Evolutionary conservation across 768 basidiomycete genomes (phyloP), one percentile per base, ranked within the genome.

Genomic region (Dentipellis fragilis): DNA sequence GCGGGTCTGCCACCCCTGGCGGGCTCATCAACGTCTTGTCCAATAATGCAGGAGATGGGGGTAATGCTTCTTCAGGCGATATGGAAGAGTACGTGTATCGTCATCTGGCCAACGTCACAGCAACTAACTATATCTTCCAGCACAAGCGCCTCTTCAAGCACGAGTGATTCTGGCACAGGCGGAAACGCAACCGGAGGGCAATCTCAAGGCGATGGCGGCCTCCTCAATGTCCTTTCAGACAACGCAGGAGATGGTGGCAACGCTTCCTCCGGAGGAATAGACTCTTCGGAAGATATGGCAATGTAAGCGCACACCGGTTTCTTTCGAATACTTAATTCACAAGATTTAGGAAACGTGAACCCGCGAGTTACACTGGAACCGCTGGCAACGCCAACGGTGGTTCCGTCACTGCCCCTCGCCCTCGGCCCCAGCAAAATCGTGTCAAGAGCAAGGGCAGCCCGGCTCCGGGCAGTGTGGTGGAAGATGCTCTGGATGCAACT

Each of bases 11-110:
- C 36, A 10, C 21, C 29, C 35, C 34, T 40, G 54, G 42, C 14
- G 46, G 14, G 42, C 23, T 70, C 50, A 59, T 70, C 58, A 67
- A 69, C 56, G 40, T 68, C 51, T 57, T 66, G 59, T 68, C 69
- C 38, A 66, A 66, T 60, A 71, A 71, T 34, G 58, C 64, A 40
- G 66, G 66, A 14, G 59, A 57, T 11, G 66, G 63, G n/a, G 66
- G 66, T 11, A 49, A 54, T 4, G 61, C 66, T 2, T 51, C 55
- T 10, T 62, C 57, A 12, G 66, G 66, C 38, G 45, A 55, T n/a
- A 29, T 16, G 12, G 11, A 10, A 35, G 46, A 49, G 49, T 37
- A 16, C 35, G 49, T 29, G 6, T 29, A 29, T 29, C 6, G 3
- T 29, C 29, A 29, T 6, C 29, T 6, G 29, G 6, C 3, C 6